Evolutionary conservation across 1,284 basidiomycete genomes (phyloP), one percentile per base, ranked within the genome.

Genomic region (Cutaneotrichosporon mucoides): DNA sequence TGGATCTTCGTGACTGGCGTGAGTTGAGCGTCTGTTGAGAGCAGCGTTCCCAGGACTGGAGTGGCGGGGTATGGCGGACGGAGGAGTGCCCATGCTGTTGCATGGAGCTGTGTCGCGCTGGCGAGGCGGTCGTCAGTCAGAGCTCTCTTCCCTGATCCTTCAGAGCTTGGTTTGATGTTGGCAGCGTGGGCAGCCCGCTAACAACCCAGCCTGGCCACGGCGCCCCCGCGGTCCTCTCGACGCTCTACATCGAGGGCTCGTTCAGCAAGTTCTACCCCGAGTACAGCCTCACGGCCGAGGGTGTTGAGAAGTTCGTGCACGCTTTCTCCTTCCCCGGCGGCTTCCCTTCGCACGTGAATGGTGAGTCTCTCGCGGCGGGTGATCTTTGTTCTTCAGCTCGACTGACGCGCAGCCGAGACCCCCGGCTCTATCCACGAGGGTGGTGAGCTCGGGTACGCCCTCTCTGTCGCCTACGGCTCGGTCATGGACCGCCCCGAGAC

Each of bases 371-470:
- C 24, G 24, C 24, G 24, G 24, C 24, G 24, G 24, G 24, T 24
- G 24, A 24, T 24, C 24, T 24, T 24, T 24, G 24, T 24, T 24
- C 24, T 24, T 24, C 24, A 24, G 24, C 24, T 24, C 24, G 24
- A n/a, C 33, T 53, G 42, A 53, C 51, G 41, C 68, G 88, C 88
- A 59, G 87, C 88, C 0, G 84, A 89, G 75, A 90, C 88, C 0
- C 90, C 90, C 16, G 91, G 92, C 6, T 82, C 85, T 4, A 92
- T 94, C 64, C 92, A 94, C 68, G 92, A 95, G 78, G 92, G 92
- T 57, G 82, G 91, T 41, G 91, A 93, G 75, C 83, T 92, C n/a
- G 90, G 90, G 12, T 92, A 92, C 67, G 89, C 90, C 0, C 84
- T 94, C 44, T 82, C 86, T 40, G 90, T 91, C 9, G 84, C 90